These are phyloP conservation scores for Penicillium steckii DNA, from an alignment of 495 filamentous ascomycete genomes.

Conservation along the genomic window DNA sequence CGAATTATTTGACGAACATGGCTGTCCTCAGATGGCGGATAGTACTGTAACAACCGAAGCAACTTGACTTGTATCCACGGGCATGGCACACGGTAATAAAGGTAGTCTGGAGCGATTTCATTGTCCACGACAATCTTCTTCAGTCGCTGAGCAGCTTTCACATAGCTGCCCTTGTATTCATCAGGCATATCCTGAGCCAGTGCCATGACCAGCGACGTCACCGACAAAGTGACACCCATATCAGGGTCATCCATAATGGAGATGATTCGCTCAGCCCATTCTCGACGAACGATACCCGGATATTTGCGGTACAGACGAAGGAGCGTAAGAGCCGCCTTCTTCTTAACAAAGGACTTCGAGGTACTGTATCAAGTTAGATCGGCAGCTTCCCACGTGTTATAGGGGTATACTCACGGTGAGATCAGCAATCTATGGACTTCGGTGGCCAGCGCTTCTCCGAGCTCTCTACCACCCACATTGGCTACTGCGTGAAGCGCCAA, in stretches of 20 bases:
- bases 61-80: constrained; percentile 99
- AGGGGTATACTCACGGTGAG: constrained; percentile 70
- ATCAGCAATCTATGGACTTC: constrained; percentile 96
- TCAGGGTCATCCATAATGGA: constrained; percentile 97
- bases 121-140: constrained; percentile 88
- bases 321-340: constrained; percentile 97
- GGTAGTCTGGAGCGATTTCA: constrained; percentile 82
- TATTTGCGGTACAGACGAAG: constrained; percentile 94
- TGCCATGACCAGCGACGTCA: constrained; percentile 96
- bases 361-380: constrained; percentile 55
- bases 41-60: constrained; percentile 89
- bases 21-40: constrained; percentile 92
- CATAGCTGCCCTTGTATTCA: constrained; percentile 89
- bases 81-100: constrained; percentile 98
- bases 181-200: constrained; percentile 90
- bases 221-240: constrained; percentile 90
- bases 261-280: constrained; percentile 98
- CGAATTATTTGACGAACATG: constrained; percentile 90
- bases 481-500: constrained; percentile 98
- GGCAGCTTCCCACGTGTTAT: not conserved
- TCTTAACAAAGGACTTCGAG: constrained; percentile 97
- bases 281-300: constrained; percentile 85
- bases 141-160: constrained; percentile 84
- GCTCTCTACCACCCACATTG: constrained; percentile 94
- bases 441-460: constrained; percentile 89